These are phyloP conservation scores for Musa balbisiana DNA, from an alignment of 202 grass and related monocot species.

Conservation along the genomic window DNA sequence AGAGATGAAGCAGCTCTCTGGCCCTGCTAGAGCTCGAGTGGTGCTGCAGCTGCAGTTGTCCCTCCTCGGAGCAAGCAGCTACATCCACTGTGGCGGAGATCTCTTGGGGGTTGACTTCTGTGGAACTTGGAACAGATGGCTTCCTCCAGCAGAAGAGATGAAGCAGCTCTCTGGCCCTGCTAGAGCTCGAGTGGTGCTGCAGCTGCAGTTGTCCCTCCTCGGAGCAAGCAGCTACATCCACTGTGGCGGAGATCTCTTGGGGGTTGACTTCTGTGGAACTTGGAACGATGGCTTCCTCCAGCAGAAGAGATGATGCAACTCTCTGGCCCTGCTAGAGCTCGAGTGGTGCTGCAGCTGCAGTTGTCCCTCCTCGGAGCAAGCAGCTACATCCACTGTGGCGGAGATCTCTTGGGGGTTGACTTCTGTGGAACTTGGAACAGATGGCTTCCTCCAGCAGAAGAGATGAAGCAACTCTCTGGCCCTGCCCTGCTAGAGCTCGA, in stretches of 20 bases:
- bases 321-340: constrained; percentile 21
- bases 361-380: not conserved
- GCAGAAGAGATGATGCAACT: constrained; percentile 58
- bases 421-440: constrained; percentile 23
- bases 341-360: too few relatives aligned
- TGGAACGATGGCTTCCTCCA: constrained; percentile 43
- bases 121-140: constrained; percentile 22
- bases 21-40: constrained; percentile 6
- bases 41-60: too few relatives aligned
- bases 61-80: not conserved
- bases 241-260: constrained; percentile 11
- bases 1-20: constrained; percentile 50
- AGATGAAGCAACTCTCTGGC: constrained; percentile 50
- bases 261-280: constrained; percentile 32
- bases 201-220: too few relatives aligned
- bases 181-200: not conserved
- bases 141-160: constrained; percentile 72
- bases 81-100: not conserved
- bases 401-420: constrained; percentile 29
- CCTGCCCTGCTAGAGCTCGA: constrained; percentile 4
- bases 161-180: constrained; percentile 38
- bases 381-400: not conserved
- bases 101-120: constrained; percentile 31
- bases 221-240: not conserved
- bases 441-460: constrained; percentile 63